Conservation (phyloP, 176 grass and related monocot species). For the Guadua angustifolia region DNA sequence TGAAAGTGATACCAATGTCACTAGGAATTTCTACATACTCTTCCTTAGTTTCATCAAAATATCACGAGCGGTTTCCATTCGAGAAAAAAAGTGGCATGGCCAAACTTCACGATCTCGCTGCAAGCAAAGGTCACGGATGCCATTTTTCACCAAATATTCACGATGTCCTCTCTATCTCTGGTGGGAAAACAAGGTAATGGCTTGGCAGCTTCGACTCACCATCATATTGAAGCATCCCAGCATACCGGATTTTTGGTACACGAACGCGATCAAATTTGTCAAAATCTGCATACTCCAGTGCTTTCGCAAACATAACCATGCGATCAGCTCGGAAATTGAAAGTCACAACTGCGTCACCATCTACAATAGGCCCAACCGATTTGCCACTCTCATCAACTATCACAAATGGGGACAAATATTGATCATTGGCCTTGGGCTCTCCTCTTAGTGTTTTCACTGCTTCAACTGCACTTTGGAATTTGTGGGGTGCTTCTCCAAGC, state of each 20-base stretch:
- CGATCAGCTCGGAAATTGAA: constrained; percentile 96
- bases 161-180: constrained; percentile 96
- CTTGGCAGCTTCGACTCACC: constrained; percentile 85
- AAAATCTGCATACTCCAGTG: constrained; percentile 91
- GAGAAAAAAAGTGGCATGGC: constrained; percentile 99
- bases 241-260: constrained; percentile 84
- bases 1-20: constrained; percentile 96
- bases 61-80: constrained; percentile 98
- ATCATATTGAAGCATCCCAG: constrained; percentile 98
- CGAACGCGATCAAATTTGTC: constrained; percentile 92
- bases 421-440: constrained; percentile 75
- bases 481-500: constrained; percentile 93
- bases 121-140: constrained; percentile 93
- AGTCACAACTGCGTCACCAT: constrained; percentile 97
- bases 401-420: constrained; percentile 92
- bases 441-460: constrained; percentile 98
- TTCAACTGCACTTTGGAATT: constrained; percentile 81
- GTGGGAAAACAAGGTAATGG: constrained; percentile 83
- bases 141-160: constrained; percentile 98
- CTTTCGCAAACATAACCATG: constrained; percentile 93
- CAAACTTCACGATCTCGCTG: constrained; percentile 98
- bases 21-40: constrained; percentile 94
- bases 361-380: constrained; percentile 82
- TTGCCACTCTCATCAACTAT: constrained; percentile 89
- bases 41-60: too few relatives aligned